A percentile compares a stretch with the other conserved stretches of the same genome.
Evolutionary conservation across 1,284 basidiomycete species (phyloP).

Genomic region (Ustilago trichophora): DNA sequence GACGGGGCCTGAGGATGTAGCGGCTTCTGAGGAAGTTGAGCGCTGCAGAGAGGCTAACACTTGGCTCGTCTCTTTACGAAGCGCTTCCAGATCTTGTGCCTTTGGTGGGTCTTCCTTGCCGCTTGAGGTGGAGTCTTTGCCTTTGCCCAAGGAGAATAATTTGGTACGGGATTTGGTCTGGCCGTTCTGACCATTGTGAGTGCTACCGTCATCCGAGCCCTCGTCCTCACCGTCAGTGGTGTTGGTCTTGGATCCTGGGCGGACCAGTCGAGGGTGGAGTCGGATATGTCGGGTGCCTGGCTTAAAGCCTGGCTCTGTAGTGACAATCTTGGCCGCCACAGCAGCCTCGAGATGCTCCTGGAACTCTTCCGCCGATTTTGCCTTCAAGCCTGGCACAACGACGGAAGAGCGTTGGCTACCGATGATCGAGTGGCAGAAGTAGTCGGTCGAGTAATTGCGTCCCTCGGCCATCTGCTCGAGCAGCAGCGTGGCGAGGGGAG

Average conservation of each 20-base stretch:
- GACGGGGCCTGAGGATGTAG: conserved; percentile 23
- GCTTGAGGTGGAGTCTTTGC: background rate
- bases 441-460: conserved; percentile 46
- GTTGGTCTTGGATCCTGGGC: conserved; percentile 18
- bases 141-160: conserved; percentile 7
- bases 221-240: conserved; percentile 17
- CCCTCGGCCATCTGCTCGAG: conserved; percentile 42
- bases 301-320: conserved; percentile 44
- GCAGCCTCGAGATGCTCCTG: conserved; percentile 36
- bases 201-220: too few species aligned
- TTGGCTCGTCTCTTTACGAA: conserved; percentile 25
- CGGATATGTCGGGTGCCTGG: conserved; percentile 35
- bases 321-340: conserved; percentile 41
- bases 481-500: conserved; percentile 30
- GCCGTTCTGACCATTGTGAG: conserved; percentile 5
- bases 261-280: conserved; percentile 27
- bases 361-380: conserved; percentile 28
- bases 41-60: conserved; percentile 29
- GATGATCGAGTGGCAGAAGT: conserved; percentile 43
- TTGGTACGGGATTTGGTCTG: conserved; percentile 3
- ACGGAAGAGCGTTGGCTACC: conserved; percentile 13
- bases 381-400: conserved; percentile 15
- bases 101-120: conserved; percentile 1
- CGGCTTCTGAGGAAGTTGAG: conserved; percentile 15
- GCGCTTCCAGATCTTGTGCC: conserved; percentile 9